Evolutionary conservation across 179 eudicot species (phyloP), one percentile per base, ranked within the genome.

Genomic region (Actinidia arguta): DNA sequence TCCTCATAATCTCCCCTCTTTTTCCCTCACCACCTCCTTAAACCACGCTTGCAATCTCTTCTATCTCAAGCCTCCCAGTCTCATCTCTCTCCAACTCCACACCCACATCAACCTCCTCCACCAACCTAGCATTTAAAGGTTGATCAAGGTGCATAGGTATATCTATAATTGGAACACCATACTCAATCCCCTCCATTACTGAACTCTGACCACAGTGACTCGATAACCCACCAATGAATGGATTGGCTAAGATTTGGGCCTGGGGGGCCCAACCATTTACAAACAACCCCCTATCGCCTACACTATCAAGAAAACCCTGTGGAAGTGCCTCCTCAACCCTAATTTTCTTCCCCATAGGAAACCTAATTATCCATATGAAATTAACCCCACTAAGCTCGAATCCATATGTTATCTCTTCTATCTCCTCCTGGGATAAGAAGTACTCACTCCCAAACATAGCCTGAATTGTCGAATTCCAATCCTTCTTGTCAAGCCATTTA

Each of bases 91-190:
- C 20, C 4, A 71, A 52, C 75, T 71, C 75, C 75, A 44, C 20
- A 1, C 75, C 75, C 14, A 44, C 52, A 20, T 54, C 75, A 47
- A 47, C 39, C 27, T 71, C 75, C 75, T 4, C 75, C 54, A 71
- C 75, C 75, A 44, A 3, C 75, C 16, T 71, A 8, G 75, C 52
- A 8, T 71, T 71, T 8, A 47, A 71, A 20, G 75, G 75, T 54
- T 71, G 75, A 20, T 71, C 75, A 20, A 71, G 24, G 3, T 71
- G 75, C 75, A 71, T 71, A 3, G 75, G 75, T 27, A 71, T 44
- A 54, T 52, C 75, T 44, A 71, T 18, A 47, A 71, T 71, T 9
- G 75, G 75, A 8, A 71, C 75, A 18, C 75, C 75, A 47, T 44
- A 42, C 24, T 7, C 8, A 6, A 71, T 8, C 8, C 75, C 27